Conservation (phyloP, 768 basidiomycete species). For the Daedaleopsis sinensis region DNA sequence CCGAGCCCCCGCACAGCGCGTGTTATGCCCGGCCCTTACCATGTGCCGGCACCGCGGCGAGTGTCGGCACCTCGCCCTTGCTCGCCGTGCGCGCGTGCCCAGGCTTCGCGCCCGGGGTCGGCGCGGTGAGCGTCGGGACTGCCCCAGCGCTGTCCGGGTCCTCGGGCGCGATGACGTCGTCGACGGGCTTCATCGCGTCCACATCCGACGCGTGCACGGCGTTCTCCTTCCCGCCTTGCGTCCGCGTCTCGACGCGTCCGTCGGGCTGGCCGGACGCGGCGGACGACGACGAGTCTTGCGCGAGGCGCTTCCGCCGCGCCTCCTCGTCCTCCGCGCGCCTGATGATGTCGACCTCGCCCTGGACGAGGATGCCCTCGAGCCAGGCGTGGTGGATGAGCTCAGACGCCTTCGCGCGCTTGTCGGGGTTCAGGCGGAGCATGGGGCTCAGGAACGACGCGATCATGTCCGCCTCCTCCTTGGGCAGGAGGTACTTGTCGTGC, state of each 20-base stretch:
- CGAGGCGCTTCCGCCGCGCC: constrained; percentile 28
- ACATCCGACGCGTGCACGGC: constrained; percentile 35
- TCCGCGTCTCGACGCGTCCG: constrained; percentile 43
- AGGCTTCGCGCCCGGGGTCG: constrained; percentile 17
- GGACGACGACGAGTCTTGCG: constrained; percentile 32
- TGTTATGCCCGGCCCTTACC: constrained; percentile 19
- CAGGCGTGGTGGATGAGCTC: constrained; percentile 87
- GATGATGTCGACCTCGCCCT: constrained; percentile 88
- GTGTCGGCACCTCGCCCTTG: constrained; percentile 23
- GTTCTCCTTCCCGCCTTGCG: constrained; percentile 10
- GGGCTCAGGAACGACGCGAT: constrained; percentile 83
- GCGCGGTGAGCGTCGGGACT: constrained; percentile 28
- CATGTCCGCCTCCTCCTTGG: constrained; percentile 76
- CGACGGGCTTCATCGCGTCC: constrained; percentile 81
- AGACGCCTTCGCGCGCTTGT: constrained; percentile 85
- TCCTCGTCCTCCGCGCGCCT: constrained; percentile 63
- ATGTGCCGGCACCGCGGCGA: constrained; percentile 24
- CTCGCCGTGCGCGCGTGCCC: constrained; percentile 16
- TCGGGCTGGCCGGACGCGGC: constrained; percentile 1
- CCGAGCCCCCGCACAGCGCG: neutral
- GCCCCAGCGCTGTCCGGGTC: constrained; percentile 16
- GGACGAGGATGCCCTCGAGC: constrained; percentile 83
- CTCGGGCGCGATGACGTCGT: constrained; percentile 38
- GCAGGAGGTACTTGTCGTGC: constrained; percentile 96
- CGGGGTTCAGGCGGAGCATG: constrained; percentile 89